Percentiles rank a stretch among this genome's conserved stretches.
Conservation (phyloP, 768 basidiomycete genomes). For the Nidularia sp. region DNA sequence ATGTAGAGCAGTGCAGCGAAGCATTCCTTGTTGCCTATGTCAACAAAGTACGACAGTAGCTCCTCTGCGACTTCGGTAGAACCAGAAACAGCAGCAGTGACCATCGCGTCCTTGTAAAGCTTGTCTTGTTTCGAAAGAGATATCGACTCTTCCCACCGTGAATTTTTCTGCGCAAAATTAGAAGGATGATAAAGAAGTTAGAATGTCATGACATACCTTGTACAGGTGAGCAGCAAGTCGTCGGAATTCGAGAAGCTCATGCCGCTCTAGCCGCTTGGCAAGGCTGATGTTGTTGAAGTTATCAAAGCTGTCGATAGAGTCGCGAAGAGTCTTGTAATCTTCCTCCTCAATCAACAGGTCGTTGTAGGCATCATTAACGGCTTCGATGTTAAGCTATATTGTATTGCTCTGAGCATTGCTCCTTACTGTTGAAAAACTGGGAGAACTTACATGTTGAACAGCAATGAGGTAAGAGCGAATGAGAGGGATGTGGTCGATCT, state of each 20-base stretch:
- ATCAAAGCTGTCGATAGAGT: constrained; percentile 97
- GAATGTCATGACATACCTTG: constrained; percentile 51
- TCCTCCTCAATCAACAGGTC: constrained; percentile 98
- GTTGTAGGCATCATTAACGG: constrained; percentile 98
- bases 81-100: constrained; percentile 83
- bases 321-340: constrained; percentile 95
- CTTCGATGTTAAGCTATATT: constrained; percentile 83
- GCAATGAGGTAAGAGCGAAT: constrained; percentile 96
- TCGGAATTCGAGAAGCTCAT: constrained; percentile 92
- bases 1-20: constrained; percentile 87
- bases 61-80: constrained; percentile 94
- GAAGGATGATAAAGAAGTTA: neutral
- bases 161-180: constrained; percentile 68
- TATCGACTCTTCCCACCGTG: constrained; percentile 95
- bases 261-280: constrained; percentile 81
- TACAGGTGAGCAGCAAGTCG: constrained; percentile 93
- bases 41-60: constrained; percentile 91
- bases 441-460: constrained; percentile 76
- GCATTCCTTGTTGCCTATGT: constrained; percentile 98
- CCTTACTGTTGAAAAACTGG: no score
- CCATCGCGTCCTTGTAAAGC: constrained; percentile 93
- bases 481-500: constrained; percentile 93
- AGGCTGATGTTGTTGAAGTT: constrained; percentile 93
- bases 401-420: no score
- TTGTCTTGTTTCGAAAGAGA: constrained; percentile 94